Base-by-base conservation (phyloP, 2,329 filamentous ascomycete genomes). In the Colletotrichum musicola region DNA sequence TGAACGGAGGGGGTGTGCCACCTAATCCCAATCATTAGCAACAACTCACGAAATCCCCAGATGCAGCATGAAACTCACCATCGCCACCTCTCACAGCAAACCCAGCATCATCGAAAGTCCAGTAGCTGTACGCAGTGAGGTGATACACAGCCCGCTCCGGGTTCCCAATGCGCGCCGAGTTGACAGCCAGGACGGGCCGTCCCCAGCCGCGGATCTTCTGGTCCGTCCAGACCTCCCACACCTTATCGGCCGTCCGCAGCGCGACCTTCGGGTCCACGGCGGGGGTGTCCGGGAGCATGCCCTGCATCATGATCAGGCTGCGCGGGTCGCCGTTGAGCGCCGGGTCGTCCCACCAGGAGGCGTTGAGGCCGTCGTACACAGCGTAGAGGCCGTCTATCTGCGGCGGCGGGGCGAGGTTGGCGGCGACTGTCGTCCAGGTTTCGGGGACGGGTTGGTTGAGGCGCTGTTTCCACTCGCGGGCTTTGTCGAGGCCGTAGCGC, bases 401-500 rank as follows among this genome's bases (percentile, higher is more conserved):
- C 0, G 88, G 86, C 2, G 89, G 80, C 0, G 83, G 82, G 0
- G 88, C 85, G 6, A 90, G 79, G 20, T 83, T 82, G 7, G 86
- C 79, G 18, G 81, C 79, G 1, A 89, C 85, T 0, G 75, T 75
- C 0, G 75, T 75, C 88, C 87, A 90, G 1, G 74, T 73, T 0
- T 73, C 54, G 0, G 87, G 86, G 0, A 83, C 75, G 0, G 78
- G 46, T 16, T 82, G 77, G 1, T 77, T 77, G 54, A 85, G 83
- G 2, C 86, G 79, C 55, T 77, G 64, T 73, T 86, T 86, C 88
- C 88, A 90, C 9, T 76, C 73, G 2, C 81, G 78, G 2, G 88
- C 88, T 0, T 88, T 74, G 27, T 85, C 81, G 9, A 90, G 80
- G 1, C 88, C 88, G 67, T 89, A 90, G 18, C 84, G 81, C 87